phyloP scores from a whole-genome alignment of 2,329 filamentous ascomycete species.

The Aureobasidium subglaciale region DNA sequence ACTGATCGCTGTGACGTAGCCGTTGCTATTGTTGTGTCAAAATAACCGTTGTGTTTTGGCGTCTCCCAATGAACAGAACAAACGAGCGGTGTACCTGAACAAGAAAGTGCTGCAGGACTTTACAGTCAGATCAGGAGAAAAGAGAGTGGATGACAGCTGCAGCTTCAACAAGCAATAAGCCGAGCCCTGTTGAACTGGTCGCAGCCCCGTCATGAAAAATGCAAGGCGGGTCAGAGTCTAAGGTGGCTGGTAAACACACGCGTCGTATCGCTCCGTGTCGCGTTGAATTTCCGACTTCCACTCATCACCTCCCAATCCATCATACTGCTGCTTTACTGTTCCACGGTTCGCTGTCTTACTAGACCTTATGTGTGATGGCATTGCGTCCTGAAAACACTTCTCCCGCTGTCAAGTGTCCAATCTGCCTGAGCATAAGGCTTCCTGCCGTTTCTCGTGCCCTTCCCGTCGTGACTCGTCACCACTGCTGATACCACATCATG shows the following conservation, averaged over 20 bases:
- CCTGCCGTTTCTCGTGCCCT: neutral
- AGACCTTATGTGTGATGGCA: neutral
- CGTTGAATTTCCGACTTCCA: neutral
- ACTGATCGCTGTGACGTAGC: conserved; percentile 9
- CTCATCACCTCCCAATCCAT: neutral
- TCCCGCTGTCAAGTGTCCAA: neutral
- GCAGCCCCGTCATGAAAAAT: conserved; percentile 1
- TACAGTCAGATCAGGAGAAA: neutral
- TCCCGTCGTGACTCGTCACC: neutral
- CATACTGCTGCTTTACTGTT: neutral
- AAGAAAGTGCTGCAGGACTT: neutral
- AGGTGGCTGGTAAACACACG: conserved; percentile 13
- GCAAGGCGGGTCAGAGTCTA: neutral
- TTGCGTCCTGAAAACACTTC: neutral
- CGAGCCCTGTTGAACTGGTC: neutral
- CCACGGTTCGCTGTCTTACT: neutral
- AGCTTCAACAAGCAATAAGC: neutral
- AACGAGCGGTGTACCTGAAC: conserved; percentile 8
- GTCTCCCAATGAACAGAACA: conserved; percentile 9
- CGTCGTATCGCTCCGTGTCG: neutral
- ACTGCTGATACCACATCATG: conserved; percentile 2
- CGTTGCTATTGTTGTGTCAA: conserved; percentile 14
- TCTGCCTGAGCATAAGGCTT: neutral
- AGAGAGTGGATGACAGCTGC: neutral
- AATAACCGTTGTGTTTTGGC: conserved; percentile 7